Conservation (phyloP, 2,329 filamentous ascomycete genomes). For the Claviceps paspali region DNA sequence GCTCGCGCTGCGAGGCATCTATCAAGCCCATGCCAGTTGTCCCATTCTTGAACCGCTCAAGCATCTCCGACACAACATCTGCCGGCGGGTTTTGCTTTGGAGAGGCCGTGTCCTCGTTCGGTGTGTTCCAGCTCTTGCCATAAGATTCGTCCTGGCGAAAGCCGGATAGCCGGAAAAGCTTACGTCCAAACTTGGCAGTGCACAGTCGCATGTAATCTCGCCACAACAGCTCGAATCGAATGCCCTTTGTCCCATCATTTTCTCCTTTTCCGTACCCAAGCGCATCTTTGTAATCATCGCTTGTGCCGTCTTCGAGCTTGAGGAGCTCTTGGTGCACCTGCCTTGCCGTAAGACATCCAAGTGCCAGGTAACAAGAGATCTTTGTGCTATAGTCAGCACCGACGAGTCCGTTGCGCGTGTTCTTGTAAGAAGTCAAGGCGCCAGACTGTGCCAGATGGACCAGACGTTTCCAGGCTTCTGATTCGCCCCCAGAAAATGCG, state of each 20-base stretch:
- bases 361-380: conserved; percentile 55
- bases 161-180: conserved; percentile 50
- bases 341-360: conserved; percentile 58
- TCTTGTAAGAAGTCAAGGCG: conserved; percentile 48
- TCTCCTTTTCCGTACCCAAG: conserved; percentile 53
- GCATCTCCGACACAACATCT: conserved; percentile 27
- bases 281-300: conserved; percentile 22
- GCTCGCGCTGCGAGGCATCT: conserved; percentile 61
- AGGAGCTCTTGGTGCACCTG: conserved; percentile 55
- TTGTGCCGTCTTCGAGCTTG: conserved; percentile 51
- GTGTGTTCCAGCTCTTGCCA: conserved; percentile 33
- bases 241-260: conserved; percentile 52
- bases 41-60: conserved; percentile 48
- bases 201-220: conserved; percentile 70
- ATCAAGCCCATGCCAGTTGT: conserved; percentile 63
- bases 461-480: conserved; percentile 40
- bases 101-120: conserved; percentile 15
- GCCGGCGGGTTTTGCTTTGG: conserved; percentile 24
- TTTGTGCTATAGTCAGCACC: conserved; percentile 62
- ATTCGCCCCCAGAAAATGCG: conserved; percentile 55
- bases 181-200: conserved; percentile 50
- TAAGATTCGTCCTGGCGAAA: conserved; percentile 35
- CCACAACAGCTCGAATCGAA: conserved; percentile 64
- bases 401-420: conserved; percentile 55
- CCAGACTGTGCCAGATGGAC: conserved; percentile 44